Conservation (phyloP, 768 basidiomycete species). For the Rhodotorula toruloides region DNA sequence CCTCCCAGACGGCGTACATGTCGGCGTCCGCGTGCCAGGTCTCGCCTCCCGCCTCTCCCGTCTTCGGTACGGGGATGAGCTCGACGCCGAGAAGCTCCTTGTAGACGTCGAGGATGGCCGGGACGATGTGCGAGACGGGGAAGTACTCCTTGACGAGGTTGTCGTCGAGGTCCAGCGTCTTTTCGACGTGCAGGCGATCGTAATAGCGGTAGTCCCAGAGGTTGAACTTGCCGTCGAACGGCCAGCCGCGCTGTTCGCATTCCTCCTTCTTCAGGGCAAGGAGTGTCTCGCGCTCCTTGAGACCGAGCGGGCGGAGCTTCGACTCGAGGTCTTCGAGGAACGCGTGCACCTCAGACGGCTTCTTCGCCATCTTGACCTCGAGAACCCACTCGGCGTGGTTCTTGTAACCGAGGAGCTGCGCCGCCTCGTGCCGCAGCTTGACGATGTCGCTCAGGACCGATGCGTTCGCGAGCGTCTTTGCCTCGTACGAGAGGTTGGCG, state of each 20-base stretch:
- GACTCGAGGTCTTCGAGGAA: slow-evolving; percentile 71
- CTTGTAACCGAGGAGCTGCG: slow-evolving; percentile 63
- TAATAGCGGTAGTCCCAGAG: slow-evolving; percentile 76
- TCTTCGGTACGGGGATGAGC: slow-evolving; percentile 50
- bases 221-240: slow-evolving; percentile 56
- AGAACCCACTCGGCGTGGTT: slow-evolving; percentile 82
- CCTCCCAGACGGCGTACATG: slow-evolving; percentile 70
- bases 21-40: slow-evolving; percentile 83
- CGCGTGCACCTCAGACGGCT: slow-evolving; percentile 57
- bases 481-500: slow-evolving; percentile 65
- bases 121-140: slow-evolving; percentile 76
- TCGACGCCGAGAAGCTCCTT: slow-evolving; percentile 71
- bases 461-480: slow-evolving; percentile 63
- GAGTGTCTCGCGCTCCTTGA: slow-evolving; percentile 62
- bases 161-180: slow-evolving; percentile 42
- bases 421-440: slow-evolving; percentile 64
- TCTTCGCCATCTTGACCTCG: slow-evolving; percentile 57
- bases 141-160: slow-evolving; percentile 70
- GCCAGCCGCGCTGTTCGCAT: slow-evolving; percentile 55
- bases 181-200: slow-evolving; percentile 48
- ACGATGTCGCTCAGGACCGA: slow-evolving; percentile 65
- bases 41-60: slow-evolving; percentile 52
- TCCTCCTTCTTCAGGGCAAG: slow-evolving; percentile 72
- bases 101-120: slow-evolving; percentile 75
- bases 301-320: slow-evolving; percentile 67